phyloP scores from a whole-genome alignment of 192 early-diverging fungal genomes.

The Spizellomyces punctatus region DNA sequence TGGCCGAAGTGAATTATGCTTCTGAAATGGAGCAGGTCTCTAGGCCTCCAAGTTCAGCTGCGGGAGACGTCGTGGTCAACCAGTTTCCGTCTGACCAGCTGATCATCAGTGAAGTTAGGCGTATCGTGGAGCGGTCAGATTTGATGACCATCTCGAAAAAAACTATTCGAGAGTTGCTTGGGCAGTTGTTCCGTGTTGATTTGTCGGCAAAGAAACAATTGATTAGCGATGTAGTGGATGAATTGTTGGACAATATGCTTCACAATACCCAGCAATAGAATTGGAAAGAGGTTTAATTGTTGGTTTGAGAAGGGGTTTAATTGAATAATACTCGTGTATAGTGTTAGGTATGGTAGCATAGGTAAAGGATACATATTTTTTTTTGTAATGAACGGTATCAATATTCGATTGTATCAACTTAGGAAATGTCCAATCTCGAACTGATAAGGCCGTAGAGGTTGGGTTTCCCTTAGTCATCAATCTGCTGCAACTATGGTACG shows the following conservation, averaged over 20 bases:
- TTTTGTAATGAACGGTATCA: no score
- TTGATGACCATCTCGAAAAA: conserved; percentile 93
- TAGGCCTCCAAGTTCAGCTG: background rate
- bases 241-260: conserved; percentile 11
- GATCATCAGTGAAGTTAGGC: conserved; percentile 66
- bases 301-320: no score
- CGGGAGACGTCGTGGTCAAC: background rate
- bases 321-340: no score
- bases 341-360: no score
- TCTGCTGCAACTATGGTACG: no score
- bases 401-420: no score
- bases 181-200: conserved; percentile 73
- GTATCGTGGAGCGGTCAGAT: conserved; percentile 78
- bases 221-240: conserved; percentile 78
- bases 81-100: conserved; percentile 63
- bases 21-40: background rate
- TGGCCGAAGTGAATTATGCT: background rate
- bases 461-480: no score
- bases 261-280: background rate
- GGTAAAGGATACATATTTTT: no score
- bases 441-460: no score
- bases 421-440: no score
- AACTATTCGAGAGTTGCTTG: conserved; percentile 74
- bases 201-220: conserved; percentile 73
- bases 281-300: no score